Base-by-base conservation (phyloP, 306 rosid species). In the Quercus parvula region DNA sequence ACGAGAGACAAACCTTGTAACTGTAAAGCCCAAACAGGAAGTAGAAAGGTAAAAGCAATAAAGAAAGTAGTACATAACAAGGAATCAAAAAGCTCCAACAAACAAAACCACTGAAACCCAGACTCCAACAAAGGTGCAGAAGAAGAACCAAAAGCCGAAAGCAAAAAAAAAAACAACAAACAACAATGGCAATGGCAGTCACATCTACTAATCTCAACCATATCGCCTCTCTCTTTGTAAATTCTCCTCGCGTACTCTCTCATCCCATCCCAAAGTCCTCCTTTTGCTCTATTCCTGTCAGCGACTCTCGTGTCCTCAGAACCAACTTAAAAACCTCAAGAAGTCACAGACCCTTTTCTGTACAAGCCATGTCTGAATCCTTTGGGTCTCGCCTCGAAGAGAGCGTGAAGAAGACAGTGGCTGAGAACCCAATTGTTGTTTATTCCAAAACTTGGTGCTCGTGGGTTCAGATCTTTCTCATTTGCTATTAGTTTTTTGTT, bases 381-480 rank as follows among this genome's bases (percentile, higher is more conserved):
- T 93, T 93, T 55, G 99, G 99, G 27, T 95, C 97, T 87, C 92
- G 97, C 30, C 99, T 95, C 71, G 98, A 95, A 80, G 98, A 95
- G 69, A 86, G 76, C 80, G 86, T 95, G 28, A 93, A 91, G 88
- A 91, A 87, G 73, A 93, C 97, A 1, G 79, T 93, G n/a, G 33
- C 87, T 0, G 87, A 83, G 1, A 93, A 93, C 77, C 93, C 94
- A 0, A 90, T 95, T 35, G 99, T 93, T 3, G 91, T 95, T 61
- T 95, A 95, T 82, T 95, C 99, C 86, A 95, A 95, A 85, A 86
- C 93, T 2, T 95, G 99, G 99, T 95, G 99, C 78, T 91, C 97
- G 95, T 93, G 72, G 81, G 98, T 90, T 27, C 77, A 19, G 52
- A 55, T 83, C 80, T 20, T 17, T 35, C 59, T 33, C 13, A 13